Evolutionary conservation across 495 filamentous ascomycete species (phyloP).

Genomic region (Aspergillus egyptiacus): DNA sequence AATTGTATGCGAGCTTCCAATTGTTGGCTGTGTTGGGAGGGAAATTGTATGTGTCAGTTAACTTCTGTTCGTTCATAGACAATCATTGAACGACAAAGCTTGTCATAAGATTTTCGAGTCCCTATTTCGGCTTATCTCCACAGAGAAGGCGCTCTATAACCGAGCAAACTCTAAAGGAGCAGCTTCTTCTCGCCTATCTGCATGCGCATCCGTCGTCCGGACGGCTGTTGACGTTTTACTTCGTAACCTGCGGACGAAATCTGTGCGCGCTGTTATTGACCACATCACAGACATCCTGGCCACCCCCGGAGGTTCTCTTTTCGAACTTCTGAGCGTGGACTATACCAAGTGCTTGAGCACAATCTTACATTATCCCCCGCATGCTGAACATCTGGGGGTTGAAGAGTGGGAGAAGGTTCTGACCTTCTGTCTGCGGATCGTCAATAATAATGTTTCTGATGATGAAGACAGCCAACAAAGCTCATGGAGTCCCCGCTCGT

Average conservation of each 20-base stretch:
- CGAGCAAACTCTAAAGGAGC: constrained; percentile 43
- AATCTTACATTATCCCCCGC: constrained; percentile 64
- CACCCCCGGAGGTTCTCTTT: constrained; percentile 49
- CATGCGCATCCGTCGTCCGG: constrained; percentile 67
- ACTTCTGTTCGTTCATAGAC: constrained; percentile 28
- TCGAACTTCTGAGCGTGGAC: constrained; percentile 66
- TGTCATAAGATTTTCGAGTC: constrained; percentile 79
- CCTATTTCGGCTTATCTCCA: constrained; percentile 62
- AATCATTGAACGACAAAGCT: constrained; percentile 60
- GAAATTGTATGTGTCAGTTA: constrained; percentile 11
- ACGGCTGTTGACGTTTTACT: constrained; percentile 63
- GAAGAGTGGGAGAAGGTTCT: constrained; percentile 63
- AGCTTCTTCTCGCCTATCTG: constrained; percentile 53
- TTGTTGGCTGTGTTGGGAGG: neutral
- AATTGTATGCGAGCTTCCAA: constrained; percentile 42
- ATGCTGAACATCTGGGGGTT: constrained; percentile 66
- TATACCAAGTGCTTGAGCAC: constrained; percentile 70
- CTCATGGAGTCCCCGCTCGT: constrained; percentile 23
- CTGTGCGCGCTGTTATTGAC: constrained; percentile 67
- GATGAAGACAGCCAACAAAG: constrained; percentile 27
- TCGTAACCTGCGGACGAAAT: constrained; percentile 63
- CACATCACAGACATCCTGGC: constrained; percentile 75
- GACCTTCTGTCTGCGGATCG: constrained; percentile 53
- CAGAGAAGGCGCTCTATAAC: constrained; percentile 61
- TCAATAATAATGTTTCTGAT: constrained; percentile 19